Conservation (phyloP, 768 basidiomycete species). For the Lactarius evosmus region DNA sequence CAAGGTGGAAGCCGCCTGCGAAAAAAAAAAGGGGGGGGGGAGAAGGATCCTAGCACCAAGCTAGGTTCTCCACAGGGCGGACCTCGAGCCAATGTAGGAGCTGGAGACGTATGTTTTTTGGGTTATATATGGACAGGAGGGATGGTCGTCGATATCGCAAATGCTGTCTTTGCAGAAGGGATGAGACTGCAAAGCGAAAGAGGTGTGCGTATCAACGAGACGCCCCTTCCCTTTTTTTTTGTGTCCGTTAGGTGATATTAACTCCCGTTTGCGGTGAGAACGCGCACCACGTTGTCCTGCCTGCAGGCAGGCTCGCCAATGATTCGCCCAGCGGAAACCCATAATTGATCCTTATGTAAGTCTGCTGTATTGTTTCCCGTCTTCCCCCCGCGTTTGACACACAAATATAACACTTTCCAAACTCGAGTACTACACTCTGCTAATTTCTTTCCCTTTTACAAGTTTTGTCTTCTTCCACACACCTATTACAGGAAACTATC, state of each 20-base stretch:
- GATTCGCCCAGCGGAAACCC: constrained; percentile 34
- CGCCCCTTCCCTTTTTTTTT: constrained; percentile 24
- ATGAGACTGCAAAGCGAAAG: constrained; percentile 44
- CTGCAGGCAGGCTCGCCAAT: constrained; percentile 62
- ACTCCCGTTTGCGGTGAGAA: constrained; percentile 46
- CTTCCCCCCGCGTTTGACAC: constrained; percentile 24
- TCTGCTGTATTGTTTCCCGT: constrained; percentile 27
- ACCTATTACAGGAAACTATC: not conserved
- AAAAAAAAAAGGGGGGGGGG: constrained; percentile 9
- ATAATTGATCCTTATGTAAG: constrained; percentile 42
- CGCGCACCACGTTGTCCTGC: constrained; percentile 66
- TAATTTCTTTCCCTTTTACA: constrained; percentile 6
- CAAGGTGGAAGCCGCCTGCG: constrained; percentile 22
- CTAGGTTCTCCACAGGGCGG: constrained; percentile 23
- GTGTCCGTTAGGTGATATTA: constrained; percentile 27
- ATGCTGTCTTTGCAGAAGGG: constrained; percentile 28
- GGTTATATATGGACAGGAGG: constrained; percentile 5
- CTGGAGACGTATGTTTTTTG: constrained; percentile 26
- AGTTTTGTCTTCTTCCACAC: not conserved
- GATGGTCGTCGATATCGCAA: constrained; percentile 14
- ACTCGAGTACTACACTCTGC: not conserved
- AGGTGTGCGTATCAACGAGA: constrained; percentile 40
- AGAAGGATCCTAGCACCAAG: constrained; percentile 23
- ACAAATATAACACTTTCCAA: constrained; percentile 20
- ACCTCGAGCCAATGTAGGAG: constrained; percentile 28